Conservation (phyloP, 1,284 basidiomycete genomes). For the Peniophora sp. region DNA sequence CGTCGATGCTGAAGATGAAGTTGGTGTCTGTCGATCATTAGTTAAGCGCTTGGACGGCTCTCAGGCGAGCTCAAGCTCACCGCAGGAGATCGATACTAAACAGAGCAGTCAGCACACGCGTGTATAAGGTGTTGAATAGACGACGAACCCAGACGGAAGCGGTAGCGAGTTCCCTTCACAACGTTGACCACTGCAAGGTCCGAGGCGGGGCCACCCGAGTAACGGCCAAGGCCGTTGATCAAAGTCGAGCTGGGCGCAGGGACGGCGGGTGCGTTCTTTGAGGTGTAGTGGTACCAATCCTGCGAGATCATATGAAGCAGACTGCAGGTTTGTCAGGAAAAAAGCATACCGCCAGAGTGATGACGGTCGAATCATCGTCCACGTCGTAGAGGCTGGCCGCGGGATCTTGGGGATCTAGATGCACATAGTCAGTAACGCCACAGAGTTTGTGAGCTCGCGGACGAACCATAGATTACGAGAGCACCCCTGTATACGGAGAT, state of each 20-base stretch:
- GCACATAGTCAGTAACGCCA: no score
- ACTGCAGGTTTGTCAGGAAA: neutral
- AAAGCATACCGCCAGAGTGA: neutral
- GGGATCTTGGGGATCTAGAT: constrained; percentile 1
- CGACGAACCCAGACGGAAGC: no score
- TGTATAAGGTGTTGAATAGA: constrained; percentile 38
- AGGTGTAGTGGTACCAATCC: neutral
- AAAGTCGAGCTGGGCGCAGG: neutral
- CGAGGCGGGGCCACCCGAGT: constrained; percentile 24
- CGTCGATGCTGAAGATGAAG: constrained; percentile 18
- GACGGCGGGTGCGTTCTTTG: neutral
- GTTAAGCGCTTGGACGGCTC: no score
- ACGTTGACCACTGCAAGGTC: constrained; percentile 31
- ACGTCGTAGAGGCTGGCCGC: neutral
- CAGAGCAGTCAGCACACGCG: neutral
- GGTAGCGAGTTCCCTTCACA: constrained; percentile 42
- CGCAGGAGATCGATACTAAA: neutral
- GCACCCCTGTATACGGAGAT: no score
- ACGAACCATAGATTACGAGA: no score
- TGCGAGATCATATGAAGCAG: neutral
- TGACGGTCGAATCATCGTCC: neutral
- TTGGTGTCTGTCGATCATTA: constrained; percentile 9
- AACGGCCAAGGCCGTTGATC: neutral
- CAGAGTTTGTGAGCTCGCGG: no score
- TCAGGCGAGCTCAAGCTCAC: no score